Conservation (phyloP, 2,329 filamentous ascomycete genomes). For the Ascochyta fabae region DNA sequence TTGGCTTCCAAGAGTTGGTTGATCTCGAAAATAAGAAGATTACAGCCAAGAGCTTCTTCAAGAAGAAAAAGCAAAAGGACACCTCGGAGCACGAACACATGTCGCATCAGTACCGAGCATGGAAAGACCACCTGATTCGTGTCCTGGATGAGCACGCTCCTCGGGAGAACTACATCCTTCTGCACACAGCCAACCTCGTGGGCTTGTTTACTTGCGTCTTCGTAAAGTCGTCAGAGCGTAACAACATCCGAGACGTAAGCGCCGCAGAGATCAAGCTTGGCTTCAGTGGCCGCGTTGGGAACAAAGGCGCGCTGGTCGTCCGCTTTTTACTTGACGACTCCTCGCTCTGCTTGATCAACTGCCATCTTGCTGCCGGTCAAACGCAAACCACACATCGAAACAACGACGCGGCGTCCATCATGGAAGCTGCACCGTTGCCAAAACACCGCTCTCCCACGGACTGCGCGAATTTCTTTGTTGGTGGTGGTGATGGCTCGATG, state of each 20-base stretch:
- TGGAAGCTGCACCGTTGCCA: conserved; percentile 80
- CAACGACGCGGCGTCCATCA: conserved; percentile 87
- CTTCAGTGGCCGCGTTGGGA: conserved; percentile 93
- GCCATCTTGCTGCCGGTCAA: conserved; percentile 94
- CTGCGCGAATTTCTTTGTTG: conserved; percentile 78
- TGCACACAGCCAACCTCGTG: conserved; percentile 89
- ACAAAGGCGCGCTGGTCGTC: conserved; percentile 91
- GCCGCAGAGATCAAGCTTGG: conserved; percentile 90
- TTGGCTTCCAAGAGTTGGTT: conserved; percentile 98
- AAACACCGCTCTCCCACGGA: conserved; percentile 69
- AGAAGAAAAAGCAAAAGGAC: conserved; percentile 79
- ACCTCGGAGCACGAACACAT: conserved; percentile 84
- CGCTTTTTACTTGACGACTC: conserved; percentile 95
- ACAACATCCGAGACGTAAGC: conserved; percentile 77
- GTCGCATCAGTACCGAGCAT: conserved; percentile 96
- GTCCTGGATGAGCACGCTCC: conserved; percentile 85
- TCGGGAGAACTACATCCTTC: conserved; percentile 77
- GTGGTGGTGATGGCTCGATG: conserved; percentile 94
- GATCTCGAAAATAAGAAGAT: conserved; percentile 97
- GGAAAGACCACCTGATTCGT: conserved; percentile 87
- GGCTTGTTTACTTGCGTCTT: conserved; percentile 97
- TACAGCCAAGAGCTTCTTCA: conserved; percentile 93
- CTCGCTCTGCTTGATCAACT: conserved; percentile 95
- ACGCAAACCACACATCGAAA: conserved; percentile 88
- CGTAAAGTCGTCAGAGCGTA: conserved; percentile 79